Conservation (phyloP, 495 filamentous ascomycete species). For the Chaetomidium leptoderma region DNA sequence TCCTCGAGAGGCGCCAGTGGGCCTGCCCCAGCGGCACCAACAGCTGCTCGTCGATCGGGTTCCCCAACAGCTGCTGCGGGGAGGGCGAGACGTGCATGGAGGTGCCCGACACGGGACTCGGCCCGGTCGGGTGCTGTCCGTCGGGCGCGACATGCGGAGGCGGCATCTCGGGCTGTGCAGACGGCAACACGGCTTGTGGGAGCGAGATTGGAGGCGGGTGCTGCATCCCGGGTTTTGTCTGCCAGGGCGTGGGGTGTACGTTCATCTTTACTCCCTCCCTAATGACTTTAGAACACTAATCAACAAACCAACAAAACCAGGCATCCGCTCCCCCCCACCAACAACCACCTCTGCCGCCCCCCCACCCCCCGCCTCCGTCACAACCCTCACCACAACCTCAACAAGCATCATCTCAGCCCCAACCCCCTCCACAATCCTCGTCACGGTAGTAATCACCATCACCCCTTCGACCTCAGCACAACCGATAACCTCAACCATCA, state of each 20-base stretch:
- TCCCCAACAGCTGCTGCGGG: constrained; percentile 73
- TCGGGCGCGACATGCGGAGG: constrained; percentile 64
- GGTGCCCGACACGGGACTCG: constrained; percentile 68
- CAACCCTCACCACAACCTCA: constrained; percentile 25
- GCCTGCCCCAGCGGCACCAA: constrained; percentile 68
- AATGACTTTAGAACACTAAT: not conserved
- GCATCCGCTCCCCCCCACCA: constrained; percentile 29
- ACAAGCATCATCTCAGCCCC: constrained; percentile 28
- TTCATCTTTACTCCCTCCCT: constrained; percentile 15
- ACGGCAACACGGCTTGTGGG: constrained; percentile 64
- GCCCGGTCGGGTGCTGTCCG: constrained; percentile 84
- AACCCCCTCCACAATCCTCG: constrained; percentile 28
- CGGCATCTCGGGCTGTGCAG: constrained; percentile 57
- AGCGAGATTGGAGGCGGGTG: constrained; percentile 74
- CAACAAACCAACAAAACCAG: constrained; percentile 16
- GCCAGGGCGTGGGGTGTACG: constrained; percentile 77
- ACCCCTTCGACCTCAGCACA: constrained; percentile 31
- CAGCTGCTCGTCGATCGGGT: constrained; percentile 63
- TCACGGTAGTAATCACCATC: constrained; percentile 37
- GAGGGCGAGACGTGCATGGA: constrained; percentile 61
- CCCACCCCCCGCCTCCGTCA: constrained; percentile 39
- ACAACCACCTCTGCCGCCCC: constrained; percentile 34
- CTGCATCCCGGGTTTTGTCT: constrained; percentile 76
- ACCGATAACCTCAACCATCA: constrained; percentile 31
- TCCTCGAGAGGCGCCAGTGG: constrained; percentile 54